Conservation (phyloP, 805 yeast species). For the Candida glaebosa region DNA sequence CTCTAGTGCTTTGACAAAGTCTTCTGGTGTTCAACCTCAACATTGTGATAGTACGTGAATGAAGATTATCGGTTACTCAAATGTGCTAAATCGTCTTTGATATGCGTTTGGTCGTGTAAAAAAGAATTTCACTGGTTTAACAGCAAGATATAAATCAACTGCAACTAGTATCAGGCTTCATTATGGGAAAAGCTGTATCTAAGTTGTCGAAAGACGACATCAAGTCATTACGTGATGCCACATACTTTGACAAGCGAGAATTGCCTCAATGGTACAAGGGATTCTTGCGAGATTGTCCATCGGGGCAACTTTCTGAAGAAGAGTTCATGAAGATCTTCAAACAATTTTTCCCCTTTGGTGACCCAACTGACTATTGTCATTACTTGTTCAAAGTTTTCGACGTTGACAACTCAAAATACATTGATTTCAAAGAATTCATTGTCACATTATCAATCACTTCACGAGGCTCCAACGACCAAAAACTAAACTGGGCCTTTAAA, state of each 20-base stretch:
- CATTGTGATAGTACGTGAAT: constrained; percentile 2
- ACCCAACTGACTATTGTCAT: constrained; percentile 86
- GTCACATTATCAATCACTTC: constrained; percentile 83
- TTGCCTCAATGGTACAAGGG: constrained; percentile 99
- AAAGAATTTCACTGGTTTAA: neutral
- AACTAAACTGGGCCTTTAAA: constrained; percentile 84
- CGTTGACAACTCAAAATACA: constrained; percentile 69
- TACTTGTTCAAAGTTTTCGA: constrained; percentile 89
- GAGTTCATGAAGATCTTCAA: constrained; percentile 91
- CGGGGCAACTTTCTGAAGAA: constrained; percentile 79
- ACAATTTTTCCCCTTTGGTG: constrained; percentile 98
- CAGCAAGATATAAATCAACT: no score
- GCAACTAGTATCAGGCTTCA: no score
- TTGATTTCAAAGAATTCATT: constrained; percentile 91
- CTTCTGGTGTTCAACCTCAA: neutral
- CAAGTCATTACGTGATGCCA: constrained; percentile 73
- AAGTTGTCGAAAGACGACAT: constrained; percentile 89
- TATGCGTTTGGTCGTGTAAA: neutral
- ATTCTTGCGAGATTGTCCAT: constrained; percentile 88
- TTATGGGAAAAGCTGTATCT: constrained; percentile 93
- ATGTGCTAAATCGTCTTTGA: no score
- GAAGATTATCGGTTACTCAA: no score
- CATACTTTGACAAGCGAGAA: constrained; percentile 90
- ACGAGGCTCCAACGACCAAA: constrained; percentile 81
- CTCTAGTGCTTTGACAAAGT: constrained; percentile 1